Evolutionary conservation across 345 rosid genomes (phyloP), one percentile per base, ranked within the genome.

Genomic region (Hibiscus trionum): DNA sequence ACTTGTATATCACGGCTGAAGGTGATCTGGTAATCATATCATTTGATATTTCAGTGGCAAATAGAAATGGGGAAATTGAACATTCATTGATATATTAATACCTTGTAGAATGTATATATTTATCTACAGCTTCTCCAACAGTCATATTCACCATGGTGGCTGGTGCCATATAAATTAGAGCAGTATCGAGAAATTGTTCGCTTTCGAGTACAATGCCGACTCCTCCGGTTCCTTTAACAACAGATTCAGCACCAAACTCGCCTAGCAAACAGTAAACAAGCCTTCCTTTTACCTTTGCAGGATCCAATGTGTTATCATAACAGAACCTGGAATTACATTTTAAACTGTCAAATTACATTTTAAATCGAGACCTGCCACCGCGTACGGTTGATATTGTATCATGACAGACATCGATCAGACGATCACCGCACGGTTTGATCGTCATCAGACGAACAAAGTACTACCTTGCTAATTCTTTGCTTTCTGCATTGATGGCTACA

Each of bases 161-260:
- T 0, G 97, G 94, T 46, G 90, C 85, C 96, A 91, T 93, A 81
- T 78, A 93, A 64, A 93, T 80, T 65, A 78, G 83, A 35, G 98
- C 96, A 61, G 84, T 77, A 76, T 93, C 97, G 60, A 93, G 91
- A 79, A 62, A 86, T 31, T 59, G 80, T 27, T 44, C 78, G 69
- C 83, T 86, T 17, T 77, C 86, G 3, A 93, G 7, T 56, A 91
- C 77, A 0, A 82, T 70, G 35, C 96, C 98, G 50, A 82, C 59
- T 9, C 96, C 98, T 68, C 96, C 97, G 9, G 74, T 75, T 14
- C 81, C 77, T 76, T 88, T 86, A 31, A 91, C 83, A 49, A 86
- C 83, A 21, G 95, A 85, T 71, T 93, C 97, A 71, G 60, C 78
- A 27, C 90, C 90, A 85, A 79, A 77, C 11, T 31, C 37, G 17